Base-by-base conservation (phyloP, 345 rosid species). In the Corymbia maculata region DNA sequence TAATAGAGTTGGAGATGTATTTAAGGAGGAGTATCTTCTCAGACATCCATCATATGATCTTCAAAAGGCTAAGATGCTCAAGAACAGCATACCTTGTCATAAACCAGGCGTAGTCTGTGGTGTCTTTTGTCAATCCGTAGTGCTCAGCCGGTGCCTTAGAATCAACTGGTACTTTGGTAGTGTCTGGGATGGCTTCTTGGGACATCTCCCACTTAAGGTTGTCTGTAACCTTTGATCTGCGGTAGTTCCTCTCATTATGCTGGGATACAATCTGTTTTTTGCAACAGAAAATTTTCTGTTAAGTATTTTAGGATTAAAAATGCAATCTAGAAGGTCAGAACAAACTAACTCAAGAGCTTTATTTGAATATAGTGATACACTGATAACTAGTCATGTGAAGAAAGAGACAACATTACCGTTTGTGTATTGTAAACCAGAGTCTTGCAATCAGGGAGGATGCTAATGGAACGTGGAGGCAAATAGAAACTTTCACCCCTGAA, bases 91-190 rank as follows among this genome's bases (percentile, higher is more conserved):
- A 94, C 98, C 79, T 92, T 52, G 97, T 93, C 22, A 94, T 91
- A 89, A 93, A 95, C 98, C 98, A 97, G 28, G 92, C 98, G 44
- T 97, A 96, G 87, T 97, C 99, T 42, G 98, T 80, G 47, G 88
- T 90, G 90, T 97, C 98, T 89, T 95, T 94, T 36, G 93, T 94
- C 90, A 95, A 90, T 55, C 90, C 52, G 70, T 90, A 96, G 53
- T 94, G 96, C 92, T 97, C 99, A 90, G 57, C 51, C 3, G 97
- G 98, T 10, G 13, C n/a, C 85, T 59, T 87, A 11, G 88, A 79
- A 21, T 86, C 86, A 4, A 87, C 66, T 12, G 86, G 68, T 52
- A 94, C 88, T 59, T 89, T 53, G 26, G 75, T 52, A n/a, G 82
- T 52, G 57, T 30, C 89, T 10, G 97, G 99, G 26, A 93, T 87